Conservation (phyloP, 2,329 filamentous ascomycete species). For the Colletotrichum kahawae region DNA sequence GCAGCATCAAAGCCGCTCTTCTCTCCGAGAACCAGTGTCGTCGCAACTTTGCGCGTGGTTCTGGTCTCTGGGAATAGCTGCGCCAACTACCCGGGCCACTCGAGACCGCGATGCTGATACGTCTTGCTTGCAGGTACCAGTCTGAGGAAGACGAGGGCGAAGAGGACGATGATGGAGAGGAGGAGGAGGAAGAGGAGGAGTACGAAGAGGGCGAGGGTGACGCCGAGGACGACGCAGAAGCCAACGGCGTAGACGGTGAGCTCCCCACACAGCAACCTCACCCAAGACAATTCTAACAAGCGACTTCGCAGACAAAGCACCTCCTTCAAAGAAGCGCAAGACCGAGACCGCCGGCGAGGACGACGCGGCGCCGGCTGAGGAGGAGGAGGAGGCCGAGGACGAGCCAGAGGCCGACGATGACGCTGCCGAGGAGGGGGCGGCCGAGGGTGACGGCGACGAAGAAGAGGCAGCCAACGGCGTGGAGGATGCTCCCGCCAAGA, state of each 20-base stretch:
- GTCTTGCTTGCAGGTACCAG: constrained; percentile 41
- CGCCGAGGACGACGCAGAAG: constrained; percentile 32
- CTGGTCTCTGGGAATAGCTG: neutral
- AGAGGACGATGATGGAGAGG: constrained; percentile 45
- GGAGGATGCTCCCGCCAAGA: constrained; percentile 30
- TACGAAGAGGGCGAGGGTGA: constrained; percentile 37
- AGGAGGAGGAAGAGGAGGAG: constrained; percentile 41
- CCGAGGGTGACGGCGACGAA: constrained; percentile 27
- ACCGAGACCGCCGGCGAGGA: constrained; percentile 37
- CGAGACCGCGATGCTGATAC: neutral
- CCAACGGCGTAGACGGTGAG: constrained; percentile 20
- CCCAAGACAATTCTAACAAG: neutral
- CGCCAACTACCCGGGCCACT: neutral
- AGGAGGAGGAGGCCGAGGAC: constrained; percentile 35
- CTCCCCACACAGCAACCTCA: neutral
- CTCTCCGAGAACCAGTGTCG: neutral
- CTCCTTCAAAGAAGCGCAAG: constrained; percentile 59
- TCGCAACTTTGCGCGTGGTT: neutral
- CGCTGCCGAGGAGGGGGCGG: constrained; percentile 29
- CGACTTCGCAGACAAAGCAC: constrained; percentile 37
- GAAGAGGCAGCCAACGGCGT: constrained; percentile 24
- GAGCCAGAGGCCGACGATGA: constrained; percentile 35
- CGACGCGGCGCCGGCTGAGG: constrained; percentile 35
- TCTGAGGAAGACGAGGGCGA: constrained; percentile 38
- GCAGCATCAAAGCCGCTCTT: neutral